Base-by-base conservation (phyloP, 495 filamentous ascomycete genomes). In the Trichoderma asperelloides region DNA sequence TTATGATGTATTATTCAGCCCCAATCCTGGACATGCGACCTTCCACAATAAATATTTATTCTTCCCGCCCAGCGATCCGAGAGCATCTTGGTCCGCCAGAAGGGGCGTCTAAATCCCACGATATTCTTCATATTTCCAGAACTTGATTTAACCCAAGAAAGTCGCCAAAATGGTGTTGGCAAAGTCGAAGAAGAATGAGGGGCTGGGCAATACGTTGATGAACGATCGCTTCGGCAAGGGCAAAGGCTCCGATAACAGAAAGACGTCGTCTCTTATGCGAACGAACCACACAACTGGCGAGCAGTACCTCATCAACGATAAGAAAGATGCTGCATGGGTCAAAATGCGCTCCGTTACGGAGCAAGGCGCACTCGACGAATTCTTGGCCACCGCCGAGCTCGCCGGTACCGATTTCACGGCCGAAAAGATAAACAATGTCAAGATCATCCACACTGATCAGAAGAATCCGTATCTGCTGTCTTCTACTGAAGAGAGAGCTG, bases 341-440 rank as follows among this genome's bases (percentile, higher is more conserved):
- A 98, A 97, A 82, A 97, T 98, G 94, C 91, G 93, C 78, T 94
- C 90, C 79, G 90, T 98, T 70, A 99, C 96, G 28, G 94, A 98
- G 81, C 96, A 99, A 79, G 94, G 87, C 67, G 92, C 94, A 45
- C 86, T 98, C 64, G 95, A 98, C 78, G 86, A 87, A 73, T 83
- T 85, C 73, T 70, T 83, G 68, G 82, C 83, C 16, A 97, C 94
- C 33, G 94, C 94, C 70, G 93, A 98, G 78, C 82, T 99, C 70
- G 96, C 96, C 23, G 93, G 92, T 62, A 99, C 96, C 67, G 96
- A 99, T 74, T 99, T 99, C 76, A 96, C 95, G 7, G 96, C 96
- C 43, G 95, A 99, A 83, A 97, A 97, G 82, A 90, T 96, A 85
- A 96, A 92, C 77, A 97, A 94, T 75, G 90, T 98, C 75, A 96